These are phyloP conservation scores for Saturnispora gosingensis DNA, from an alignment of 805 yeast species.

Conservation along the genomic window DNA sequence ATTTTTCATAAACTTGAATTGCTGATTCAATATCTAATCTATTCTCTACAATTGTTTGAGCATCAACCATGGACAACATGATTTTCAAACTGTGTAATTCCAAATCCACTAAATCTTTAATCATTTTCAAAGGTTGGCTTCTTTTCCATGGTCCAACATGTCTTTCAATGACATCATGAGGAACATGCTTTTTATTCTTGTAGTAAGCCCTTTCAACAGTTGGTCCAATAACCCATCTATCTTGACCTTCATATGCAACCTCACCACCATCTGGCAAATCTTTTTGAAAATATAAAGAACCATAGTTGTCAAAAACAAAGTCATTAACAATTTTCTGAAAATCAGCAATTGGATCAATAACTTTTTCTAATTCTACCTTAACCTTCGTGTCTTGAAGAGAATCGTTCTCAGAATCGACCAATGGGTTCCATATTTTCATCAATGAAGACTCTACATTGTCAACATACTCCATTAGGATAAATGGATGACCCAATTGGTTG, in stretches of 20 bases:
- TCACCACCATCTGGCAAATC: constrained; percentile 40
- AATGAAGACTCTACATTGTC: constrained; percentile 57
- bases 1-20: constrained; percentile 52
- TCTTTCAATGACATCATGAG: constrained; percentile 39
- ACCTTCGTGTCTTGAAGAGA: constrained; percentile 40
- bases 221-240: constrained; percentile 90
- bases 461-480: constrained; percentile 68
- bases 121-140: constrained; percentile 48
- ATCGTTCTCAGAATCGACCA: constrained; percentile 38
- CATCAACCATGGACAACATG: constrained; percentile 45
- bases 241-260: constrained; percentile 54
- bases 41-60: constrained; percentile 34
- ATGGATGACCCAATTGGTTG: constrained; percentile 66
- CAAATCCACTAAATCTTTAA: constrained; percentile 53
- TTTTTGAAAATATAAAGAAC: constrained; percentile 71
- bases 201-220: constrained; percentile 70
- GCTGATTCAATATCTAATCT: constrained; percentile 37
- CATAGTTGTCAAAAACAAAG: constrained; percentile 62
- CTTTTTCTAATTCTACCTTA: constrained; percentile 43
- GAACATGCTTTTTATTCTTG: constrained; percentile 51
- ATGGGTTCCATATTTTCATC: constrained; percentile 90
- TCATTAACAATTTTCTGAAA: constrained; percentile 20
- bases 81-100: constrained; percentile 54
- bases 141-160: constrained; percentile 73
- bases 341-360: constrained; percentile 66